Base-by-base conservation (phyloP, 192 early-diverging fungal genomes). In the Linnemannia exigua region DNA sequence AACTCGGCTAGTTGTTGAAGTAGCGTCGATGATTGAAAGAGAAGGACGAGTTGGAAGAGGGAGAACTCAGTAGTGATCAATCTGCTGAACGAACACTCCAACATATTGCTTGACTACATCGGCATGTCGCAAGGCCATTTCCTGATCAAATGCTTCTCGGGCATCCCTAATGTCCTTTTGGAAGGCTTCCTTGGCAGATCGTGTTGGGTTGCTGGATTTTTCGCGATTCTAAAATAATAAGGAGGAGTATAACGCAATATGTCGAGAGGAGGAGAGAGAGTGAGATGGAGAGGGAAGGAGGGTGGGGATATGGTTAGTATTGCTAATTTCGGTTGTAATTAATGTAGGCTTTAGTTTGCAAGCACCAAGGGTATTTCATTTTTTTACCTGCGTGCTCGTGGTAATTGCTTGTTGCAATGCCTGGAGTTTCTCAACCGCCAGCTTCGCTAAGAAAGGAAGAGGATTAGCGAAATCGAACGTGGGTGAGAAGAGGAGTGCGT, bases 101-200 rank as follows among this genome's bases (percentile, higher is more conserved):
- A 86, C 84, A 33, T 86, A 86, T 37, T 86, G 84, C 36, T 80
- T 86, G 17, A 86, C 78, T 20, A 80, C 79, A 41, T 86, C 84
- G 0, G 84, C 78, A 73, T 86, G 84, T 76, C 84, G 84, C 8
- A 86, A 35, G 1, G 74, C 74, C 84, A 86, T 86, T 48, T 86
- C 84, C 63, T 86, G 78, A 31, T 86, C 84, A n/a, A 86, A 86
- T 46, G 84, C 84, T 31, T 79, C 84, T 28, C 58, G 79, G 3
- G 84, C 84, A 11, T 79, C 74, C 8, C 35, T 50, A 47, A 86
- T 86, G 47, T 86, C 84, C 9, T 72, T 79, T 54, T 80, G 75
- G 38, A 86, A 86, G 20, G 71, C 70, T 25, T 76, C 79, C 66
- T 86, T 86, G 12, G 79, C 74, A 28, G 35, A 37, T 16, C 68